Base-by-base conservation (phyloP, 1,284 basidiomycete species). In the Irpex sp. region DNA sequence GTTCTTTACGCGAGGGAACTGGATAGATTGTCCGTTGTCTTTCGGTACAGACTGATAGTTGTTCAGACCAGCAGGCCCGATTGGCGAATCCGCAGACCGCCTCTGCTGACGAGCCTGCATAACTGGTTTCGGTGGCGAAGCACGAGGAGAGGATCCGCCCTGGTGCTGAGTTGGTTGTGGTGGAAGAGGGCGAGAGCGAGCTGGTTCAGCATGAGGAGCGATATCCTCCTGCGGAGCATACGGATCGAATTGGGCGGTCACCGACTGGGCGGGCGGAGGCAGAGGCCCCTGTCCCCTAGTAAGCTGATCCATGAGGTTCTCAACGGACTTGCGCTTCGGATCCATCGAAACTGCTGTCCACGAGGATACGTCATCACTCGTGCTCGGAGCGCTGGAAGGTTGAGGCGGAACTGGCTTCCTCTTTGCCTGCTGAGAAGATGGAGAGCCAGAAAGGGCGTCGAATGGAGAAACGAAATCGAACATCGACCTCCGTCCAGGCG, bases 391-490 rank as follows among this genome's bases (percentile, higher is more conserved):
- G 54, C 75, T 75, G 0, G 79, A 63, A 3, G 77, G 72, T 50
- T 79, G 78, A 26, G 77, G 65, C 11, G 83, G 81, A 9, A 70
- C 65, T 11, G 86, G 82, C 72, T 90, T 91, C 72, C 88, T 88
- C 78, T 86, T 87, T 60, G 82, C 73, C 6, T 77, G 68, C 49
- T 77, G 66, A 5, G 78, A 70, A 21, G 81, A 69, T 15, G 79
- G 73, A 5, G 82, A 78, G 33, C 61, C 65, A 19, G 76, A 73
- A 35, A 93, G 80, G 11, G 90, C 89, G 68, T 93, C 92, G 68
- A 93, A 93, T 3, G 92, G 88, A 60, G 90, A 92, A 61, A 89
- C 81, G 65, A 91, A 93, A 57, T 92, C 89, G 68, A 93, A 93
- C 82, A 92, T 85, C 60, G 89, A 88, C 74, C 89, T 88, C 67